Evolutionary conservation across 2,329 filamentous ascomycete species (phyloP).

Genomic region (Fusarium sp.): DNA sequence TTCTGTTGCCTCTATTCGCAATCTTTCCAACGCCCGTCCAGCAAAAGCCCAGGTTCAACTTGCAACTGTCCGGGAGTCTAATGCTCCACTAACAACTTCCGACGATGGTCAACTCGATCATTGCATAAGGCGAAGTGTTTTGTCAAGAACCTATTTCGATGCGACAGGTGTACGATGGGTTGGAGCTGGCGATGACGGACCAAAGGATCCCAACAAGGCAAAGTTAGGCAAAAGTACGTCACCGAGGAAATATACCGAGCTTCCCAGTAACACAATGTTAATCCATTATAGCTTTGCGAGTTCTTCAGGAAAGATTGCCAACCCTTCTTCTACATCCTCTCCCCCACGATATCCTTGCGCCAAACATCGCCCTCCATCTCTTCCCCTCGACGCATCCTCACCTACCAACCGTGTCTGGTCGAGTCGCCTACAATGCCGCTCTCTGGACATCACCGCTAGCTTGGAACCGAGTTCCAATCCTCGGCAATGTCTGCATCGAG

Average conservation of each 20-base stretch:
- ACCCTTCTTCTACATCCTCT: slow-evolving; percentile 74
- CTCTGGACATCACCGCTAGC: slow-evolving; percentile 96
- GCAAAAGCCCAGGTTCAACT: slow-evolving; percentile 49
- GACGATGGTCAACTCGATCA: slow-evolving; percentile 17
- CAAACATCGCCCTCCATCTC: slow-evolving; percentile 77
- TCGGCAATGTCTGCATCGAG: slow-evolving; percentile 88
- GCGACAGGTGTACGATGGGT: slow-evolving; percentile 48
- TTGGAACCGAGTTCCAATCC: slow-evolving; percentile 91
- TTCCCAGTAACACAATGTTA: slow-evolving; percentile 1
- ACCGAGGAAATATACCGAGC: neutral
- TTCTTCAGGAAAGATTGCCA: slow-evolving; percentile 75
- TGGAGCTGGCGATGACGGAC: slow-evolving; percentile 49
- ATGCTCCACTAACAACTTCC: slow-evolving; percentile 5
- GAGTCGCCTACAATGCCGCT: slow-evolving; percentile 90
- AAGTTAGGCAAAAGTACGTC: slow-evolving; percentile 72
- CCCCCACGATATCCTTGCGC: slow-evolving; percentile 80
- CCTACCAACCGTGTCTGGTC: slow-evolving; percentile 90
- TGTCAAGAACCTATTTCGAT: slow-evolving; percentile 51
- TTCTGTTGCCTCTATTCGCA: slow-evolving; percentile 43
- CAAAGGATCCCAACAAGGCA: slow-evolving; percentile 67
- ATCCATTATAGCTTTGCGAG: slow-evolving; percentile 65
- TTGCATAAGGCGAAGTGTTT: slow-evolving; percentile 21
- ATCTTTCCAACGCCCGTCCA: slow-evolving; percentile 48
- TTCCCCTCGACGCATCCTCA: slow-evolving; percentile 85
- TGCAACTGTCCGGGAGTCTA: slow-evolving; percentile 27